These are phyloP conservation scores for Ogataea pini DNA, from an alignment of 805 yeast genomes.

Conservation along the genomic window DNA sequence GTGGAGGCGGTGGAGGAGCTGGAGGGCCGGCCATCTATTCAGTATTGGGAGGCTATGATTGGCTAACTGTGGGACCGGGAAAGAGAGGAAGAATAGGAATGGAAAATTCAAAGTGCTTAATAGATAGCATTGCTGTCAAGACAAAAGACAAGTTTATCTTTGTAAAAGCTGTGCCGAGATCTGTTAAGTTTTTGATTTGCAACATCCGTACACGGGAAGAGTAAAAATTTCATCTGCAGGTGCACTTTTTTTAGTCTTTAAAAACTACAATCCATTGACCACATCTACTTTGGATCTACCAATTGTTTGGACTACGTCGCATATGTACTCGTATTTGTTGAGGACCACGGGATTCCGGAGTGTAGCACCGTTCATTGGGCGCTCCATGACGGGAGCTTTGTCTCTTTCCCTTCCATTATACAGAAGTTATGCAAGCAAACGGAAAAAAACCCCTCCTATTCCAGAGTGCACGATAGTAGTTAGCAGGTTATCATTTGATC, in stretches of 20 bases:
- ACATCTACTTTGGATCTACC: too few relatives aligned
- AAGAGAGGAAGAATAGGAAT: too few relatives aligned
- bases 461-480: conserved; percentile 20
- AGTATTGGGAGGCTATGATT: conserved; percentile 14
- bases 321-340: too few relatives aligned
- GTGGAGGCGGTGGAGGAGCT: conserved; percentile 57
- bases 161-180: neutral
- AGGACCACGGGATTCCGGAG: too few relatives aligned
- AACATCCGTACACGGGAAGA: neutral
- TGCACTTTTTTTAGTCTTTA: too few relatives aligned
- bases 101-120: too few relatives aligned
- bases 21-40: conserved; percentile 46
- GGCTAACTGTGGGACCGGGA: neutral
- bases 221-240: too few relatives aligned
- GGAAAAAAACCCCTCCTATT: neutral
- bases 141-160: conserved; percentile 4
- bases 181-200: neutral
- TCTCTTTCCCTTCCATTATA: too few relatives aligned
- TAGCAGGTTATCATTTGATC: conserved; percentile 26
- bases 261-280: too few relatives aligned
- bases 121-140: neutral
- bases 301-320: too few relatives aligned
- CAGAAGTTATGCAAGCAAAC: neutral
- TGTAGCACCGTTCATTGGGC: too few relatives aligned
- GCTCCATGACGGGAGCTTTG: too few relatives aligned